Conservation (phyloP, 805 yeast genomes). For the Tetrapisispora phaffii region DNA sequence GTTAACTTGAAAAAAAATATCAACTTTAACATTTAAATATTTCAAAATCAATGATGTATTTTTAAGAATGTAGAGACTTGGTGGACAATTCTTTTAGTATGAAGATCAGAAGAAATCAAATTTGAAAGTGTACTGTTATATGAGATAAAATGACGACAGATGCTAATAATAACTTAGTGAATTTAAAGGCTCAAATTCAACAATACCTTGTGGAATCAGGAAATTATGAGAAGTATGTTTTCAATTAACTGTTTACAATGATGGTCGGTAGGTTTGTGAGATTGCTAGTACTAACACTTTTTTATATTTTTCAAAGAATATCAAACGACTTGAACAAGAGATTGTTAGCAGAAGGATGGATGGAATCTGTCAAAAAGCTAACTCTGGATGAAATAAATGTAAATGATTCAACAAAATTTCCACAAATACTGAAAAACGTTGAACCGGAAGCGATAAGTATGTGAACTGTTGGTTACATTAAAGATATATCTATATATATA, state of each 20-base stretch:
- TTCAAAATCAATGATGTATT: too few species aligned
- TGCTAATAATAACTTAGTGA: not conserved
- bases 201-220: conserved; percentile 66
- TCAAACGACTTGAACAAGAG: conserved; percentile 52
- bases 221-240: conserved; percentile 54
- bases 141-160: not conserved
- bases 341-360: conserved; percentile 78
- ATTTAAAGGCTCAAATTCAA: conserved; percentile 52
- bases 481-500: too few species aligned
- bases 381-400: conserved; percentile 39
- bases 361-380: conserved; percentile 55
- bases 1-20: too few species aligned
- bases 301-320: conserved; percentile 31
- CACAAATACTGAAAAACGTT: conserved; percentile 39
- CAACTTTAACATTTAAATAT: too few species aligned
- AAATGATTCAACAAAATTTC: conserved; percentile 42
- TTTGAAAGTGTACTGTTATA: too few species aligned
- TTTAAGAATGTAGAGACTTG: too few species aligned
- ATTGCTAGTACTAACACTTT: not conserved
- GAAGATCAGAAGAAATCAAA: too few species aligned
- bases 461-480: too few species aligned
- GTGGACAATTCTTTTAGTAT: too few species aligned
- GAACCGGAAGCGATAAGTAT: conserved; percentile 57
- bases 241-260: too few species aligned
- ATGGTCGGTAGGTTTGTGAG: not conserved